Percentiles rank a stretch among this genome's conserved stretches.
phyloP scores from a whole-genome alignment of 2,329 filamentous ascomycete species.

The Aspergillus sp. region DNA sequence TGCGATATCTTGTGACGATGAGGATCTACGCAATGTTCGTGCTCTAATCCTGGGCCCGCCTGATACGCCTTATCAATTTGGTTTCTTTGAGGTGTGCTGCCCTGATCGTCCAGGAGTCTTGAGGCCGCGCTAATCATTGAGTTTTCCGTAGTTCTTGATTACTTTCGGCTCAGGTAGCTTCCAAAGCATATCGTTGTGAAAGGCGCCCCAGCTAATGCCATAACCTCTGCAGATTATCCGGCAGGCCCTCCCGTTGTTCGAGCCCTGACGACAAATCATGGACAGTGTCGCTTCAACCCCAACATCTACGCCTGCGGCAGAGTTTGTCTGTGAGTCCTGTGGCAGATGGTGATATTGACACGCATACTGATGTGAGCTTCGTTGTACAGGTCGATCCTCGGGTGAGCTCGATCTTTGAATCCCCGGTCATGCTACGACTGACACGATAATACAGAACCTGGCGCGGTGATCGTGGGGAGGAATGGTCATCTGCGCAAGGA shows the following conservation, averaged over 20 bases:
- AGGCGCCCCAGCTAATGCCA: not conserved
- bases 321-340: conserved; percentile 70
- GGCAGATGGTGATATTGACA: not conserved
- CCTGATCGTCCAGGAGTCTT: not conserved
- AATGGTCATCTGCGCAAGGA: conserved; percentile 95
- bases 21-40: conserved; percentile 79
- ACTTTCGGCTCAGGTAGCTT: conserved; percentile 64
- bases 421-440: not conserved
- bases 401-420: conserved; percentile 47
- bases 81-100: conserved; percentile 76
- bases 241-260: conserved; percentile 54
- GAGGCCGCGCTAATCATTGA: conserved; percentile 1
- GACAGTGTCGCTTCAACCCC: conserved; percentile 84
- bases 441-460: conserved; percentile 62
- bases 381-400: conserved; percentile 65
- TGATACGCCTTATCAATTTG: conserved; percentile 93
- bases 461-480: conserved; percentile 80
- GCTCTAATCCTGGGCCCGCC: conserved; percentile 88
- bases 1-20: conserved; percentile 78
- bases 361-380: not conserved
- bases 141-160: conserved; percentile 58
- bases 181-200: not conserved
- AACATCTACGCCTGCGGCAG: conserved; percentile 91
- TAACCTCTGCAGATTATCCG: conserved; percentile 65
- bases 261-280: conserved; percentile 79